These are phyloP conservation scores for Colletotrichum viniferum DNA, from an alignment of 2,329 filamentous ascomycete genomes.

Conservation along the genomic window DNA sequence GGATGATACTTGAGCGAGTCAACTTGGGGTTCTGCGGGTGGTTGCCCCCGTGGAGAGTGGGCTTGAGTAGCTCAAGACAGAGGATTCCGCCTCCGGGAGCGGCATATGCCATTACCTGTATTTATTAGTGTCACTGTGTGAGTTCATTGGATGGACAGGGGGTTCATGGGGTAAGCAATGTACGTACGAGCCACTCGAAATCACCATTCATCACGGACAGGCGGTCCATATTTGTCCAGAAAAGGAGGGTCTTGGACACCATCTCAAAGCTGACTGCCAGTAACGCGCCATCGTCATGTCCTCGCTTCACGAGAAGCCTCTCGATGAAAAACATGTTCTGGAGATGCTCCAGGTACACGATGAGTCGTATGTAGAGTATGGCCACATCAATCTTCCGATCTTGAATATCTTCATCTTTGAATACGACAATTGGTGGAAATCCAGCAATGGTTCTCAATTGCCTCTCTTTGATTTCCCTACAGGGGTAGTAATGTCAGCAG, in stretches of 20 bases:
- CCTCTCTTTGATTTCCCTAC: conserved; percentile 39
- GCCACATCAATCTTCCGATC: conserved; percentile 30
- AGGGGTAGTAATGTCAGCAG: not conserved
- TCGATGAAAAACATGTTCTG: conserved; percentile 65
- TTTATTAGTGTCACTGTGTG: not conserved
- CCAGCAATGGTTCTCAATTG: conserved; percentile 35
- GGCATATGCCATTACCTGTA: conserved; percentile 52
- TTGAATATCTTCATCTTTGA: conserved; percentile 41
- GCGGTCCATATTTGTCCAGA: conserved; percentile 55
- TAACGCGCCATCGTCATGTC: conserved; percentile 40
- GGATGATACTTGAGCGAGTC: conserved; percentile 52
- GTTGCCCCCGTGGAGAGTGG: conserved; percentile 29
- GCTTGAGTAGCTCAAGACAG: conserved; percentile 54
- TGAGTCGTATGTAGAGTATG: conserved; percentile 45
- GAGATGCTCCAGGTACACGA: conserved; percentile 54
- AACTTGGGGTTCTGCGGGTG: conserved; percentile 38
- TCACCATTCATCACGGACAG: conserved; percentile 44
- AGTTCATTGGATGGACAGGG: not conserved
- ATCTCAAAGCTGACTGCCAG: conserved; percentile 52
- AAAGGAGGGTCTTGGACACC: conserved; percentile 47
- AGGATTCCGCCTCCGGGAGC: conserved; percentile 54
- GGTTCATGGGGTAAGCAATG: too few species aligned
- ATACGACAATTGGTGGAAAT: conserved; percentile 43
- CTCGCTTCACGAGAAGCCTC: conserved; percentile 54
- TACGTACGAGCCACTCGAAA: conserved; percentile 54